Base-by-base conservation (phyloP, 768 basidiomycete species). In the Lactarius akahatsu region DNA sequence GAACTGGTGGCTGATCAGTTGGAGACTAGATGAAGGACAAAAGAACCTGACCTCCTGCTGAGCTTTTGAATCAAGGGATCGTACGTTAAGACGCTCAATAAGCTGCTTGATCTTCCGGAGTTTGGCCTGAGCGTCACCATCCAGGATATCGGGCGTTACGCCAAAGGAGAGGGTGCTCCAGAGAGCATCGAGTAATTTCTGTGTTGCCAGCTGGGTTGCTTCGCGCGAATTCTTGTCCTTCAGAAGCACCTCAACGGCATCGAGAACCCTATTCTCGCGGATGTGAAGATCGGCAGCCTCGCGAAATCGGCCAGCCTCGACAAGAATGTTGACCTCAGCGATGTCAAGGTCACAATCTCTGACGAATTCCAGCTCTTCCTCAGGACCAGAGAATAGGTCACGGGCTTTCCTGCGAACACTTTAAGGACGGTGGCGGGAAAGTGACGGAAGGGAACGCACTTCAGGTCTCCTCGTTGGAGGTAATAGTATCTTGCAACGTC, bases 301-400 rank as follows among this genome's bases (percentile, higher is more conserved):
- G 1, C 70, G 56, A 57, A 75, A 77, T 68, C 77, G 76, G 18
- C 79, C 81, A 10, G 78, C 76, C 4, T 73, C 73, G 38, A 80
- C 77, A 13, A 86, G 76, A 4, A 89, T 71, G 0, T 74, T 73
- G 0, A 81, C 81, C 10, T 78, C 82, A 13, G 82, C 81, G 20
- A 79, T 70, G 71, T 86, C 83, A 20, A 89, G 75, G 55, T 81
- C 82, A 56, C 80, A 79, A 6, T 84, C 80, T 55, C 85, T 81
- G 11, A 85, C 77, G 66, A 85, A 90, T 57, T 82, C 80, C n/a
- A 86, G 66, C 32, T 80, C 80, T 30, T 87, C 85, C 28, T 89
- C 84, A 0, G 77, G 71, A 1, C 79, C 77, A 0, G 74, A 65
- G 66, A 90, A 90, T 1, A 90, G 72, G 9, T 71, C 63, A 55